phyloP scores from a whole-genome alignment of 768 basidiomycete species.

The Russula lepida region DNA sequence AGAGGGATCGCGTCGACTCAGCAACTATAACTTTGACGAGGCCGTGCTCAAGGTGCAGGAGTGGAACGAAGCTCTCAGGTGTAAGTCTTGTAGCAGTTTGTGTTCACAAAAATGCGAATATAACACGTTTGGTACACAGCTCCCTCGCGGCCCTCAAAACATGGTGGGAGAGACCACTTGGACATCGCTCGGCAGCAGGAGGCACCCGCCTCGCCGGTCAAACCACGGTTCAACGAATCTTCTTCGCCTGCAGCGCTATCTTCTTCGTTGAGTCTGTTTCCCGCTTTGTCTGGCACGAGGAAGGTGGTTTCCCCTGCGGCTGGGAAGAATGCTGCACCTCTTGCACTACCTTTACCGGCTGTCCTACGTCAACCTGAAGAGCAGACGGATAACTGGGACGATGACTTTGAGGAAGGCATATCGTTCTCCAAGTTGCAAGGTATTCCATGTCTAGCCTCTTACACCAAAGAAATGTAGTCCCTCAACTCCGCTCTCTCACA shows the following conservation, averaged over 20 bases:
- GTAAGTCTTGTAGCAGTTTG: constrained; percentile 34
- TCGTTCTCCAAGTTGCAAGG: constrained; percentile 80
- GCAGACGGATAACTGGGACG: constrained; percentile 95
- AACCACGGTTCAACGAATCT: constrained; percentile 8
- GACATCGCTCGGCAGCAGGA: constrained; percentile 42
- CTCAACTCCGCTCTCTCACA: constrained; percentile 39
- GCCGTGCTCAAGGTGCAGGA: constrained; percentile 93
- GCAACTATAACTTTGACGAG: constrained; percentile 88
- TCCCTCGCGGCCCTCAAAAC: constrained; percentile 66
- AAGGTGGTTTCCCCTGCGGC: constrained; percentile 19
- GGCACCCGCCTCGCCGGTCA: constrained; percentile 28
- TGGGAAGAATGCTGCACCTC: constrained; percentile 20
- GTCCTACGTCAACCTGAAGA: constrained; percentile 69
- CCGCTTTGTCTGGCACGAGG: constrained; percentile 11
- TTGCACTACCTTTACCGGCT: constrained; percentile 49
- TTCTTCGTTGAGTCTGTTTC: constrained; percentile 12
- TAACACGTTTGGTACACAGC: constrained; percentile 33
- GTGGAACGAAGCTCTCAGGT: constrained; percentile 97
- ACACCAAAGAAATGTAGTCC: neutral
- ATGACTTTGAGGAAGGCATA: constrained; percentile 93
- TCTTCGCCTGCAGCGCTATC: constrained; percentile 9
- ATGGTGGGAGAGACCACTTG: constrained; percentile 33
- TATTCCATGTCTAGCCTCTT: constrained; percentile 18
- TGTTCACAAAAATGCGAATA: neutral
- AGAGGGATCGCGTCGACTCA: constrained; percentile 39